Conservation (phyloP, 1,284 basidiomycete genomes). For the Microbotryomycetes sp. region DNA sequence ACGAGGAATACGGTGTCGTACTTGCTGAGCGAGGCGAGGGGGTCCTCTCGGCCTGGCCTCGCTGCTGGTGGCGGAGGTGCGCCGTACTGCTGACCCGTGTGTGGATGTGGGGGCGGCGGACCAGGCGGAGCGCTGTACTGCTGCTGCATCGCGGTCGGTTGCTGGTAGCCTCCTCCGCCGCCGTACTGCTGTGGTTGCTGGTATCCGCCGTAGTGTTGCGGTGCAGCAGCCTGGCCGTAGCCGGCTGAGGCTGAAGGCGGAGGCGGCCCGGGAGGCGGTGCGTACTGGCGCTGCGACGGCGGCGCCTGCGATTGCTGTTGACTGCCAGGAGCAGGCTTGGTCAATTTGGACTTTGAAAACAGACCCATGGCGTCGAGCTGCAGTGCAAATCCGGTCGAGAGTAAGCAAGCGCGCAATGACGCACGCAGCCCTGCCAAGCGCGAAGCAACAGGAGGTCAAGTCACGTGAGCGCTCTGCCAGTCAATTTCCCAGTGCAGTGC, state of each 20-base stretch:
- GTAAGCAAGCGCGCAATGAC: too few species aligned
- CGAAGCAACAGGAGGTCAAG: too few species aligned
- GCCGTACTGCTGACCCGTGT: not conserved
- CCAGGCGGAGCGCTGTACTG: not conserved
- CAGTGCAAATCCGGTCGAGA: too few species aligned
- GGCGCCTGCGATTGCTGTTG: not conserved
- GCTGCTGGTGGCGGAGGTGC: not conserved
- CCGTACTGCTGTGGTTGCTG: not conserved
- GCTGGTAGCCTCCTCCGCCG: not conserved
- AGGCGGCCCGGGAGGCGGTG: not conserved
- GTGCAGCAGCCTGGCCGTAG: not conserved
- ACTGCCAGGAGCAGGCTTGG: not conserved
- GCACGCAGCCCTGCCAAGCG: too few species aligned
- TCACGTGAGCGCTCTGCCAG: too few species aligned
- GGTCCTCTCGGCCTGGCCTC: not conserved
- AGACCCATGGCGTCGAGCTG: not conserved
- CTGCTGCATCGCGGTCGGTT: not conserved
- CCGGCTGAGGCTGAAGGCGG: not conserved
- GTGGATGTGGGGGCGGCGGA: not conserved
- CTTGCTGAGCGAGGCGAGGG: not conserved
- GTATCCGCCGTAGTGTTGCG: not conserved
- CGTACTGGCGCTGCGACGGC: not conserved
- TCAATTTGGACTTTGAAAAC: not conserved
- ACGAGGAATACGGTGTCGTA: constrained; percentile 12
- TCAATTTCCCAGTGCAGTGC: too few species aligned